Evolutionary conservation across 225 moss, liverwort and hornwort genomes (phyloP).

Genomic region (Anthoceros angustus): DNA sequence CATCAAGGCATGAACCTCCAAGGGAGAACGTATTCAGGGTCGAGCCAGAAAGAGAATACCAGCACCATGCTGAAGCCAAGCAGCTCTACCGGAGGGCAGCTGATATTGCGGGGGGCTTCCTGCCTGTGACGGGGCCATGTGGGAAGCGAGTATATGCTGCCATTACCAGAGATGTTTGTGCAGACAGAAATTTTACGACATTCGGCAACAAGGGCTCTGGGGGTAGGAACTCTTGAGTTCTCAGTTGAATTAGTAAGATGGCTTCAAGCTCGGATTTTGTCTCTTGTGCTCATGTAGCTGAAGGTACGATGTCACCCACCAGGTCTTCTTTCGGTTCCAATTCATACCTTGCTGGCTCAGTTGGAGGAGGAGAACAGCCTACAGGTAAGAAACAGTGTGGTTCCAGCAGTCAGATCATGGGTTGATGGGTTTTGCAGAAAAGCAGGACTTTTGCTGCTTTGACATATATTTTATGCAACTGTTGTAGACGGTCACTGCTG

Average conservation of each 20-base stretch:
- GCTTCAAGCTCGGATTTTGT: background rate
- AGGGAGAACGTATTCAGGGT: no score
- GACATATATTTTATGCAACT: background rate
- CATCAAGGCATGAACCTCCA: no score
- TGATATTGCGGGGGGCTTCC: conserved; percentile 39
- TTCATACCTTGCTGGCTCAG: no score
- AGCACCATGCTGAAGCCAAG: background rate
- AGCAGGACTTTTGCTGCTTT: no score
- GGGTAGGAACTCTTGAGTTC: background rate
- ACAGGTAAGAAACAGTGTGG: no score
- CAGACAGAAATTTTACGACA: conserved; percentile 13
- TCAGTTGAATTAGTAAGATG: background rate
- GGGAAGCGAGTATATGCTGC: conserved; percentile 52
- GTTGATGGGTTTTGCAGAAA: no score
- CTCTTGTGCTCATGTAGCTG: background rate
- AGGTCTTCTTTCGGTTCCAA: conserved; percentile 48
- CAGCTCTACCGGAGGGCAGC: conserved; percentile 20
- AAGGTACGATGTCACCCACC: conserved; percentile 9
- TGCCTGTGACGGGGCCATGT: conserved; percentile 34
- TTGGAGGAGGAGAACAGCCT: no score
- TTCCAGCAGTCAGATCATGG: no score
- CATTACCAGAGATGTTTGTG: conserved; percentile 11
- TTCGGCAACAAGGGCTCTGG: conserved; percentile 6
- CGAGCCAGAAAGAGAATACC: no score
- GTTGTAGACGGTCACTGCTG: conserved; percentile 5